A percentile compares a stretch with the other conserved stretches of the same genome.
Conservation (phyloP, 352 stramenopile genomes). For the Phytophthora citrophthora region DNA sequence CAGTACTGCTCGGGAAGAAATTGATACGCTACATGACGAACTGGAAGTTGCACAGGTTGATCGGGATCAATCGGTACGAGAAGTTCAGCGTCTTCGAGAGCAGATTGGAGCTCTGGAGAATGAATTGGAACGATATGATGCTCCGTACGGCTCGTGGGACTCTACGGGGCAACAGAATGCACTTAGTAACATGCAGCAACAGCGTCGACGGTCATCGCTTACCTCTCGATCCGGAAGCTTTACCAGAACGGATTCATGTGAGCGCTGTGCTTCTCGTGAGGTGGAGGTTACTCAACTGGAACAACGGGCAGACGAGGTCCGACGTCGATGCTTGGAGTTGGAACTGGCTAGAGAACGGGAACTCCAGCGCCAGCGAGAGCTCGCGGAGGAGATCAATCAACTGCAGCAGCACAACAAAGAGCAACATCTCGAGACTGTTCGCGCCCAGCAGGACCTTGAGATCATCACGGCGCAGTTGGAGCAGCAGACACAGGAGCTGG, state of each 20-base stretch:
- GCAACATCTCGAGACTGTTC: constrained; percentile 15
- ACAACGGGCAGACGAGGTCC: constrained; percentile 38
- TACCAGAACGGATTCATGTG: constrained; percentile 20
- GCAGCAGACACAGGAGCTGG: constrained; percentile 28
- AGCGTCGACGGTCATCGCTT: constrained; percentile 15
- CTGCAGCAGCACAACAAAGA: constrained; percentile 34
- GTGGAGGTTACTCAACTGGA: constrained; percentile 26
- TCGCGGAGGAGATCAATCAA: constrained; percentile 24
- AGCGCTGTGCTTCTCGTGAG: constrained; percentile 27
- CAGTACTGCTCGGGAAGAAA: constrained; percentile 29
- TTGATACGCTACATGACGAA: constrained; percentile 33
- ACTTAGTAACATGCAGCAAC: constrained; percentile 11
- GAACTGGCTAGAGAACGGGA: constrained; percentile 45
- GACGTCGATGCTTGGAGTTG: constrained; percentile 52
- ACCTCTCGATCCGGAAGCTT: constrained; percentile 20
- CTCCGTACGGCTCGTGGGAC: constrained; percentile 5
- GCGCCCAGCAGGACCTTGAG: constrained; percentile 27
- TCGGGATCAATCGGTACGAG: constrained; percentile 13
- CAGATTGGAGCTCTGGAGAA: constrained; percentile 41
- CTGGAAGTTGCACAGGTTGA: constrained; percentile 34
- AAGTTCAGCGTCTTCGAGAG: constrained; percentile 33
- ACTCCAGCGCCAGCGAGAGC: constrained; percentile 31
- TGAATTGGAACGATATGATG: constrained; percentile 32
- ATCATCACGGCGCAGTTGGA: constrained; percentile 23
- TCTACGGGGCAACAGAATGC: constrained; percentile 7